Conservation (phyloP, 2,329 filamentous ascomycete genomes). For the Phialocephala sp. region DNA sequence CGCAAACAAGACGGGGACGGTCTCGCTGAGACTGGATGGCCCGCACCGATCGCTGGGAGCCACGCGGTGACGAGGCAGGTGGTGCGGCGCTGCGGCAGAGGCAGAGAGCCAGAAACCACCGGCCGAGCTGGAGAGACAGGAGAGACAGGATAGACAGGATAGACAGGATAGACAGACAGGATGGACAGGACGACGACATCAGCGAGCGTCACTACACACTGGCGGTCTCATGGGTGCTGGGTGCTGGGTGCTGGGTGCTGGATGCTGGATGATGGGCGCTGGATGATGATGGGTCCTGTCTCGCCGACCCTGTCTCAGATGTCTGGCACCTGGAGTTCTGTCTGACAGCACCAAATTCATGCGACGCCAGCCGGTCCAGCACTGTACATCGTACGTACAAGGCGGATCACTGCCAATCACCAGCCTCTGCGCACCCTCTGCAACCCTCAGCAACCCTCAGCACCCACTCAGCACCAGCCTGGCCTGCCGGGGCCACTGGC, state of each 20-base stretch:
- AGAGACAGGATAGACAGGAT: conserved; percentile 5
- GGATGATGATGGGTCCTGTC: conserved; percentile 18
- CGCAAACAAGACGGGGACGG: conserved; percentile 19
- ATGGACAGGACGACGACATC: too few relatives aligned
- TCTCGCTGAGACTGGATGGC: not conserved
- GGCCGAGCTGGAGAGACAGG: not conserved
- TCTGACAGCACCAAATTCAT: conserved; percentile 35
- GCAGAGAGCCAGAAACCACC: conserved; percentile 2
- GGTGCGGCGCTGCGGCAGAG: too few relatives aligned
- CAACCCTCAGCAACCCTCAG: not conserved
- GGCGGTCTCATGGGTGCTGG: conserved; percentile 32
- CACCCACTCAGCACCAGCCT: not conserved
- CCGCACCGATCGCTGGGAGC: conserved; percentile 37
- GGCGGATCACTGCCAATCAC: conserved; percentile 11
- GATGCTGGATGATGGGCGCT: not conserved
- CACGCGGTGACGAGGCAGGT: conserved; percentile 35
- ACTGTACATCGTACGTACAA: too few relatives aligned
- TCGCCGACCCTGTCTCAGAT: conserved; percentile 29
- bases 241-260: too few relatives aligned
- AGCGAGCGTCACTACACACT: conserved; percentile 28
- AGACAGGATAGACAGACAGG: too few relatives aligned
- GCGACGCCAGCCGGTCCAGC: conserved; percentile 19
- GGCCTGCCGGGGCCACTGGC: conserved; percentile 11
- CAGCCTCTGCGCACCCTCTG: too few relatives aligned
- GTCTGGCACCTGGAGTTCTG: conserved; percentile 29